These are phyloP conservation scores for barley (Hordeum vulgare) DNA, from an alignment of 176 grass and related monocot genomes.

Conservation along the genomic window MorexV3_pseudomolecules_assembly NC_058520.1:39861686-39862185, in stretches of 20 bases:
- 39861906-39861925: slow-evolving; percentile 53
- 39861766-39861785: background rate
- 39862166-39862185: slow-evolving; percentile 57
- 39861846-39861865: slow-evolving; percentile 53
- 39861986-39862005: background rate
- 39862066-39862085: slow-evolving; percentile 43
- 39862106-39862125: slow-evolving; percentile 48
- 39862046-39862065: slow-evolving; percentile 15
- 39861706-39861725: background rate
- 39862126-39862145: slow-evolving; percentile 56
- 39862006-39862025: background rate
- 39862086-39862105: slow-evolving; percentile 50
- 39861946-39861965: slow-evolving; percentile 25
- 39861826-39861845: slow-evolving; percentile 39
- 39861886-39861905: slow-evolving; percentile 57
- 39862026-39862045: background rate
- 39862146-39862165: slow-evolving; percentile 63
- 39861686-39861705: slow-evolving; percentile 2
- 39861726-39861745: slow-evolving; percentile 15
- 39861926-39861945: slow-evolving; percentile 33
- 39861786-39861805: background rate
- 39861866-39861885: slow-evolving; percentile 53
- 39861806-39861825: slow-evolving; percentile 34
- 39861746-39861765: background rate
- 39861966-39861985: slow-evolving; percentile 47